phyloP scores from a whole-genome alignment of 805 yeast species.

The Candida dajiaensis region DNA sequence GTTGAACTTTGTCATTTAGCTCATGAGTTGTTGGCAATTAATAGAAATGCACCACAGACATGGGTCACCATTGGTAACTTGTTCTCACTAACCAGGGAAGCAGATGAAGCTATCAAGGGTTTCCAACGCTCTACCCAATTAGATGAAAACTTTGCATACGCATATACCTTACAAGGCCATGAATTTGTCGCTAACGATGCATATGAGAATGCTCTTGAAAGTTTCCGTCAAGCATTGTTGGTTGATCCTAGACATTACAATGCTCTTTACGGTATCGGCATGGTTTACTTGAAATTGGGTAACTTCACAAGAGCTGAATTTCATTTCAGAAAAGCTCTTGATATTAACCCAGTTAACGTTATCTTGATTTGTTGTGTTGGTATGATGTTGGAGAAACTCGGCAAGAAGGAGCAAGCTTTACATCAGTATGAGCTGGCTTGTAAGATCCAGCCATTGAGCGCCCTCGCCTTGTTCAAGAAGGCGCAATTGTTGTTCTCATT shows the following conservation, averaged over 20 bases:
- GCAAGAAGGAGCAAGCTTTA: slow-evolving; percentile 64
- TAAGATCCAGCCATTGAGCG: slow-evolving; percentile 76
- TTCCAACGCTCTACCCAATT: slow-evolving; percentile 72
- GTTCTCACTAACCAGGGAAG: slow-evolving; percentile 75
- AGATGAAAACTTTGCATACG: slow-evolving; percentile 72
- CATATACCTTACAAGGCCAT: slow-evolving; percentile 90
- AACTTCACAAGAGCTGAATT: slow-evolving; percentile 77
- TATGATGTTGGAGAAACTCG: slow-evolving; percentile 78
- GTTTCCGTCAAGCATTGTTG: slow-evolving; percentile 72
- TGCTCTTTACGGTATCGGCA: slow-evolving; percentile 93
- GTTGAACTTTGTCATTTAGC: slow-evolving; percentile 75
- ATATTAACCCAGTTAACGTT: slow-evolving; percentile 85
- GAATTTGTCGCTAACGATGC: slow-evolving; percentile 86
- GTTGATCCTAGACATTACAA: slow-evolving; percentile 83
- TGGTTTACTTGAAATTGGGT: slow-evolving; percentile 85
- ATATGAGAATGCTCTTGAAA: slow-evolving; percentile 79
- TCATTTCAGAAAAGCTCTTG: slow-evolving; percentile 81
- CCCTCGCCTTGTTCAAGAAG: slow-evolving; percentile 81
- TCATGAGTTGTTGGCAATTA: slow-evolving; percentile 67
- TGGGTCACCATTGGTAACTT: slow-evolving; percentile 93
- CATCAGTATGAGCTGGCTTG: slow-evolving; percentile 79
- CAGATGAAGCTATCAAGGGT: slow-evolving; percentile 84
- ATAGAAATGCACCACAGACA: slow-evolving; percentile 66
- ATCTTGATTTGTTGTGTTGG: slow-evolving; percentile 91
- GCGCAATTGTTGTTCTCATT: slow-evolving; percentile 74